A percentile compares a stretch with the other conserved stretches of the same genome.
Evolutionary conservation across 2,329 filamentous ascomycete genomes (phyloP).

Genomic region (Chrysoporthe deuterocubensis): DNA sequence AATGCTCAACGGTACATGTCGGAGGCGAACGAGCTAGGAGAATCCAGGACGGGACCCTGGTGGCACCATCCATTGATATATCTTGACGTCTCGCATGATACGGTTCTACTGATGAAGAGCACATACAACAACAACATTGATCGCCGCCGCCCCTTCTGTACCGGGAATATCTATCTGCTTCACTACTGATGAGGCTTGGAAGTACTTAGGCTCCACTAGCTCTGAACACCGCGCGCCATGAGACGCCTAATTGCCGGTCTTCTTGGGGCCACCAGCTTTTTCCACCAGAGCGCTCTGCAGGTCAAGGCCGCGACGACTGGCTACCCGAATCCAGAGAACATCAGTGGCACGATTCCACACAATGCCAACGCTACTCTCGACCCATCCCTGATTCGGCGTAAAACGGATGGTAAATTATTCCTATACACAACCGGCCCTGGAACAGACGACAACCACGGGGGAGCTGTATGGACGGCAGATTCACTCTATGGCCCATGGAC

Average conservation of each 20-base stretch:
- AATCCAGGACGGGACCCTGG: background rate
- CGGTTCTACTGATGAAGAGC: background rate
- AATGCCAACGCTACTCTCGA: slow-evolving; percentile 6
- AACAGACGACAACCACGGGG: slow-evolving; percentile 10
- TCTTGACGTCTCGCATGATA: background rate
- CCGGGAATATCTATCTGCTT: background rate
- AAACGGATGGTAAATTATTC: slow-evolving; percentile 7
- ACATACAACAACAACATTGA: background rate
- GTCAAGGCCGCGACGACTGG: background rate
- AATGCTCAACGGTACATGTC: background rate
- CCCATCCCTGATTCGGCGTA: slow-evolving; percentile 1
- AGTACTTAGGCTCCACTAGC: background rate
- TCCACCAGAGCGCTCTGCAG: background rate
- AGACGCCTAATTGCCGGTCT: background rate
- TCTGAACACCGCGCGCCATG: background rate
- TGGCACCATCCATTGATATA: background rate
- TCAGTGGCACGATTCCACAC: slow-evolving; percentile 3
- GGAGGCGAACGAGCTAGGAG: background rate
- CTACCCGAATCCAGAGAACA: slow-evolving; percentile 4
- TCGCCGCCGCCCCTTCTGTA: background rate
- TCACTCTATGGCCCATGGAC: slow-evolving; percentile 34
- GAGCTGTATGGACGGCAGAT: slow-evolving; percentile 32
- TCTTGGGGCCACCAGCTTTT: too few species aligned
- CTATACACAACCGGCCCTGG: slow-evolving; percentile 1
- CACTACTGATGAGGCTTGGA: background rate